Evolutionary conservation across 345 rosid species (phyloP).

Genomic region (Eucalyptus sideroxylon): DNA sequence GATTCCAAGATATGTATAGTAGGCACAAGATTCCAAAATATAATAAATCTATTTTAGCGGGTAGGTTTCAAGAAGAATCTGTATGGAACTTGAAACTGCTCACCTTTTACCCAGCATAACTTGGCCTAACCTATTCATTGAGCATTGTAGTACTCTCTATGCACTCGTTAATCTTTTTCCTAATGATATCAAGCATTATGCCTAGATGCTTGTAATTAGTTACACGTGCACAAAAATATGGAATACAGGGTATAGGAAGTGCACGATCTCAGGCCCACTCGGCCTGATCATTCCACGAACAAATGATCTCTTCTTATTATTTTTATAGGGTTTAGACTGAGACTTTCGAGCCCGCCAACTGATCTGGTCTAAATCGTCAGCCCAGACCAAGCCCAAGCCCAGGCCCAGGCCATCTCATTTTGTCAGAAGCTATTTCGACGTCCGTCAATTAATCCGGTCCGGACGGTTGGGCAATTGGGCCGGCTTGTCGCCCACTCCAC

Average conservation of each 20-base stretch:
- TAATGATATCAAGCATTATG: not conserved
- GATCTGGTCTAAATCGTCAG: not conserved
- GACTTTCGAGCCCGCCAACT: not conserved
- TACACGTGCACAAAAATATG: not conserved
- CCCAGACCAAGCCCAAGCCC: not conserved
- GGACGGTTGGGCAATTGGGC: not conserved
- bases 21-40: too few relatives aligned
- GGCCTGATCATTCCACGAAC: not conserved
- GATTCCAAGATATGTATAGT: too few relatives aligned
- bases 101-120: too few relatives aligned
- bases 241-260: not conserved
- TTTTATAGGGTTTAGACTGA: not conserved
- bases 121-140: not conserved
- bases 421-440: not conserved
- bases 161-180: not conserved
- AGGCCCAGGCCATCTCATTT: not conserved
- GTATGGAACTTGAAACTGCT: too few relatives aligned
- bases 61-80: too few relatives aligned
- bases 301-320: not conserved
- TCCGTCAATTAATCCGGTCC: not conserved
- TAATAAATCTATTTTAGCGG: fast-evolving
- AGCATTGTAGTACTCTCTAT: not conserved
- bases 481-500: not conserved
- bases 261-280: not conserved
- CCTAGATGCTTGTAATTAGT: not conserved